phyloP scores from a whole-genome alignment of 305 asterid species.

The Solanum aculeatissimum region DNA sequence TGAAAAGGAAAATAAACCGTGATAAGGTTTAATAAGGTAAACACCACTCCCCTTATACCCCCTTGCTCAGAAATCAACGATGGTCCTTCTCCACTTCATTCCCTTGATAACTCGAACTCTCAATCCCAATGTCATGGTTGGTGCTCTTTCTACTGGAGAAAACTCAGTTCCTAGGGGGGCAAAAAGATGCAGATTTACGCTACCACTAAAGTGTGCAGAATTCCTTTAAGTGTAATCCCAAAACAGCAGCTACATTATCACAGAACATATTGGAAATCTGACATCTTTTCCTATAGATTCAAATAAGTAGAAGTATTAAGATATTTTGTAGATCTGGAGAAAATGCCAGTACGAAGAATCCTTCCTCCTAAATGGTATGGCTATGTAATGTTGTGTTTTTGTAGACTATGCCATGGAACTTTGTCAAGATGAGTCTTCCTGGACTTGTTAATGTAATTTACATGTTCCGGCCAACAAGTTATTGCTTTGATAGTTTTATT shows the following conservation, averaged over 20 bases:
- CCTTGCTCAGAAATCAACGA: background rate
- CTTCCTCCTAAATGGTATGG: background rate
- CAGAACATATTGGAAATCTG: background rate
- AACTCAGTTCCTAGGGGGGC: background rate
- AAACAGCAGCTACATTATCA: background rate
- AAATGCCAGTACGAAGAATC: background rate
- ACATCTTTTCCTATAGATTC: background rate
- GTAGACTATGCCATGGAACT: background rate
- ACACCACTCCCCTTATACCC: background rate
- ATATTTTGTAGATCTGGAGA: background rate
- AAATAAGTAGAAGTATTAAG: background rate
- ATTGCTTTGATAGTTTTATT: background rate
- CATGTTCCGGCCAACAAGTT: background rate
- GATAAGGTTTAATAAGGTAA: background rate
- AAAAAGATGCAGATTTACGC: background rate
- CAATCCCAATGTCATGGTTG: background rate
- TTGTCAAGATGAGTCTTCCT: background rate
- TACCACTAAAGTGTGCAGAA: background rate
- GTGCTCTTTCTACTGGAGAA: background rate
- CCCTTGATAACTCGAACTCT: background rate
- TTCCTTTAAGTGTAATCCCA: background rate
- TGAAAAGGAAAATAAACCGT: background rate
- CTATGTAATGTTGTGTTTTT: background rate
- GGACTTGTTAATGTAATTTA: background rate
- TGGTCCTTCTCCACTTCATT: background rate